phyloP scores from a whole-genome alignment of 139 green algal genomes.

The Mychonastes homosphaera region DNA sequence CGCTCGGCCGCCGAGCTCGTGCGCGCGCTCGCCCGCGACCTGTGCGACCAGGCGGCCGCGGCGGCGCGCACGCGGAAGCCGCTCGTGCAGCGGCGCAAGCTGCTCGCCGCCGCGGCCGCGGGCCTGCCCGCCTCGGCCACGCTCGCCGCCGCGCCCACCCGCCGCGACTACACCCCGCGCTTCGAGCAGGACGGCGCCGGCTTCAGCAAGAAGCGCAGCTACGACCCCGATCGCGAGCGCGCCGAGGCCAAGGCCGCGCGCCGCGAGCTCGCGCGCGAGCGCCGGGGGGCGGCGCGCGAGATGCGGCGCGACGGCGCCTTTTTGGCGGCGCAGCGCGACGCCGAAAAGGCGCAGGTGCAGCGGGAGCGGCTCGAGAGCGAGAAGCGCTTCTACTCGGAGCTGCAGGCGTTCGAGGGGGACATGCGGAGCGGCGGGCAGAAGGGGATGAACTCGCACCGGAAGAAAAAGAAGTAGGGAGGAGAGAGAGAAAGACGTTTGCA shows the following conservation, averaged over 20 bases:
- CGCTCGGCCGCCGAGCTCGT: too few relatives aligned
- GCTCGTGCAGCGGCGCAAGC: conserved; percentile 24
- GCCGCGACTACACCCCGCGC: conserved; percentile 66
- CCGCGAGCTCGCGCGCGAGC: conserved; percentile 52
- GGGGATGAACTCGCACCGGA: conserved; percentile 74
- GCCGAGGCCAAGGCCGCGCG: conserved; percentile 51
- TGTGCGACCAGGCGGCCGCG: too few relatives aligned
- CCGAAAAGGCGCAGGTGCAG: conserved; percentile 33
- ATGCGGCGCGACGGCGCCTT: conserved; percentile 76
- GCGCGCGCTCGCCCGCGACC: too few relatives aligned
- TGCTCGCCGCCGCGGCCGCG: conserved; percentile 7
- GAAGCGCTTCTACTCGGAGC: conserved; percentile 33
- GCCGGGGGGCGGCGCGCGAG: conserved; percentile 72
- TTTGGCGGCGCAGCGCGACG: conserved; percentile 45
- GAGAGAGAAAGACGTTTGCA: conserved; percentile 3
- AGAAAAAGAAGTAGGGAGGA: conserved; percentile 28
- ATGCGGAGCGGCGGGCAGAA: conserved; percentile 74
- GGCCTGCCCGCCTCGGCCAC: not conserved
- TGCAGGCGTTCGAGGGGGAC: conserved; percentile 74
- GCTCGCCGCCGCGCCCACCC: not conserved
- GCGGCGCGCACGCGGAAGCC: conserved; percentile 21
- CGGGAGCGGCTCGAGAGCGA: conserved; percentile 34
- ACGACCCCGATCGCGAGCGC: conserved; percentile 69
- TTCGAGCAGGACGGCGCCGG: conserved; percentile 76
- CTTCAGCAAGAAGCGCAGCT: conserved; percentile 43